Percentiles rank a stretch among this genome's conserved stretches.
phyloP scores from a whole-genome alignment of 106 monocot genomes.

The Acorus gramineus region DNA sequence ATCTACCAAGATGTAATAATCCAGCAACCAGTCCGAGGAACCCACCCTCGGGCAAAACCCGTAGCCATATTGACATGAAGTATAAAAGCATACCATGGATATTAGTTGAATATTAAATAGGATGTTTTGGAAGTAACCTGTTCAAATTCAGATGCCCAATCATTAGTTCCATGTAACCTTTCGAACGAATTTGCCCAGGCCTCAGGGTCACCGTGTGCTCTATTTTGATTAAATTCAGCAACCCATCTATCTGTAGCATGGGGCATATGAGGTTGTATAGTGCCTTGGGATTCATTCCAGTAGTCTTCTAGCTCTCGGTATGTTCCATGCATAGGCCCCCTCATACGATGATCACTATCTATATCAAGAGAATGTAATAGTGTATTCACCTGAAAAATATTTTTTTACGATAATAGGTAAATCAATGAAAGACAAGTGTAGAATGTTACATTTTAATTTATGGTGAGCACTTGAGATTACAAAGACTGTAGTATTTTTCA shows the following conservation, averaged over 20 bases:
- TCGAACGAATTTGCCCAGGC: constrained; percentile 91
- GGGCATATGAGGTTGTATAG: constrained; percentile 31
- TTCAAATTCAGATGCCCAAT: constrained; percentile 96
- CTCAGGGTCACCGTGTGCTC: constrained; percentile 41
- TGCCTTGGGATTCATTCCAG: constrained; percentile 86
- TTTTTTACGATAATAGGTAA: background rate
- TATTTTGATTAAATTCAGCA: constrained; percentile 68
- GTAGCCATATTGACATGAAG: too few relatives aligned
- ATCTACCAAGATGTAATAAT: too few relatives aligned
- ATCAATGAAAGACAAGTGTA: background rate
- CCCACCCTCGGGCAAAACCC: too few relatives aligned
- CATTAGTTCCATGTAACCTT: constrained; percentile 79
- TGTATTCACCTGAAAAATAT: constrained; percentile 56
- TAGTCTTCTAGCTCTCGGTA: constrained; percentile 81
- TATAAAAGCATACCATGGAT: too few relatives aligned
- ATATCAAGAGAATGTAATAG: constrained; percentile 88
- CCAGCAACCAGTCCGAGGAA: too few relatives aligned
- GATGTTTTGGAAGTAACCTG: constrained; percentile 29
- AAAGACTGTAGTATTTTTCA: too few relatives aligned
- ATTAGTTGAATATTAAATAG: too few relatives aligned
- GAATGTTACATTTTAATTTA: too few relatives aligned
- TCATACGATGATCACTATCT: constrained; percentile 59
- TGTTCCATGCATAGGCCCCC: constrained; percentile 56
- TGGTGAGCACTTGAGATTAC: too few relatives aligned
- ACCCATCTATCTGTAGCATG: constrained; percentile 63